phyloP scores from a whole-genome alignment of 805 yeast species.

The Metschnikowia reukaufii region DNA sequence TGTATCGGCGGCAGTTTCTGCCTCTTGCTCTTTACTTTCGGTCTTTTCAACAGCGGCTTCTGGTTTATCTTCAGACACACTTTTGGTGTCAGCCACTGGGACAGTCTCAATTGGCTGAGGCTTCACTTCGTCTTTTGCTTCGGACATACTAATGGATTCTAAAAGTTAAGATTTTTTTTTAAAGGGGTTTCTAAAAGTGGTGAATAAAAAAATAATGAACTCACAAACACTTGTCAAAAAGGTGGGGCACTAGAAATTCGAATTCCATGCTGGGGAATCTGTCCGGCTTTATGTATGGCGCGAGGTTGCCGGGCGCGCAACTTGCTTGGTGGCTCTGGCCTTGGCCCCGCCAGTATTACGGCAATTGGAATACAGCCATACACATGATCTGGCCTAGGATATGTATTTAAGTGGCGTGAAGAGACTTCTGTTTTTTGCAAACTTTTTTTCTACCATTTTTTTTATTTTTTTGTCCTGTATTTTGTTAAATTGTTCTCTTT shows the following conservation, averaged over 20 bases:
- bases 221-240: neutral
- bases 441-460: too few species aligned
- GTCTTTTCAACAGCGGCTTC: slow-evolving; percentile 20
- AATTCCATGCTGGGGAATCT: neutral
- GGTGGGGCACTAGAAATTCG: too few species aligned
- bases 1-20: neutral
- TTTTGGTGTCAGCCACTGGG: slow-evolving; percentile 4
- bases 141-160: slow-evolving; percentile 2
- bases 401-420: too few species aligned
- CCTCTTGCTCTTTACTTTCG: slow-evolving; percentile 4
- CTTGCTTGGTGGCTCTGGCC: neutral
- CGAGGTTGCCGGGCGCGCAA: neutral
- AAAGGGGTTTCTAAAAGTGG: too few species aligned
- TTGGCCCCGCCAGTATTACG: too few species aligned
- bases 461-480: too few species aligned
- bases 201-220: neutral
- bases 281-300: slow-evolving; percentile 2
- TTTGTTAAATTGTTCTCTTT: too few species aligned
- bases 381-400: too few species aligned
- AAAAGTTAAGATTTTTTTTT: too few species aligned
- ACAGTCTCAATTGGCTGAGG: slow-evolving; percentile 3
- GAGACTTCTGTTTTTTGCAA: too few species aligned
- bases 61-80: slow-evolving; percentile 16
- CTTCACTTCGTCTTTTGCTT: slow-evolving; percentile 1
- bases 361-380: too few species aligned